phyloP scores from a whole-genome alignment of 2,329 filamentous ascomycete species.

The Cercospora sesami region DNA sequence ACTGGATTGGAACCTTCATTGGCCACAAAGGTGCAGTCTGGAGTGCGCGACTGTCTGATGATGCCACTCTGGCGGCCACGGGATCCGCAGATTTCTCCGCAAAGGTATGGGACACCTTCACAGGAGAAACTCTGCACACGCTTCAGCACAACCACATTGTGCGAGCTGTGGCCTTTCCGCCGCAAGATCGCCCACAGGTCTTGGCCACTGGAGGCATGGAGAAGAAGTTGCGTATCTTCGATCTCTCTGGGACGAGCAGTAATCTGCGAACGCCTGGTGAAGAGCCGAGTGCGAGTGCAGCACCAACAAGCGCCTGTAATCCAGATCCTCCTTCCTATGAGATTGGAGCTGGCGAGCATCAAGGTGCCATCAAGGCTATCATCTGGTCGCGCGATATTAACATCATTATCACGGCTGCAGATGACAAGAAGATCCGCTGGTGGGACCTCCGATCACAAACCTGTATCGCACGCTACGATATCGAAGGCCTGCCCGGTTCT shows the following conservation, averaged over 20 bases:
- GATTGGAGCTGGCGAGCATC: conserved; percentile 81
- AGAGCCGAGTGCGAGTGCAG: conserved; percentile 16
- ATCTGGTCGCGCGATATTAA: conserved; percentile 83
- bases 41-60: conserved; percentile 87
- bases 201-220: conserved; percentile 93
- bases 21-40: conserved; percentile 98
- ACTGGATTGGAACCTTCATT: conserved; percentile 98
- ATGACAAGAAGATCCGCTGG: conserved; percentile 91
- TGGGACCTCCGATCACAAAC: conserved; percentile 80
- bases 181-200: conserved; percentile 66
- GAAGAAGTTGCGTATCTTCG: conserved; percentile 94
- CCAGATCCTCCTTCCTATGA: conserved; percentile 65
- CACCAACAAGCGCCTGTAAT: conserved; percentile 5
- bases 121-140: conserved; percentile 82
- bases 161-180: conserved; percentile 79
- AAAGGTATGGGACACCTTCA: conserved; percentile 96
- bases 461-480: conserved; percentile 71
- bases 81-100: conserved; percentile 89
- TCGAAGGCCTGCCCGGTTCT: conserved; percentile 84
- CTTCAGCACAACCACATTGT: conserved; percentile 95
- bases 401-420: conserved; percentile 83
- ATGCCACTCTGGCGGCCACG: conserved; percentile 85
- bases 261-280: conserved; percentile 19
- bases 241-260: conserved; percentile 63
- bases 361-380: conserved; percentile 89